Evolutionary conservation across 2,329 filamentous ascomycete genomes (phyloP), one percentile per base, ranked within the genome.

Genomic region (Verticillium alfalfae): DNA sequence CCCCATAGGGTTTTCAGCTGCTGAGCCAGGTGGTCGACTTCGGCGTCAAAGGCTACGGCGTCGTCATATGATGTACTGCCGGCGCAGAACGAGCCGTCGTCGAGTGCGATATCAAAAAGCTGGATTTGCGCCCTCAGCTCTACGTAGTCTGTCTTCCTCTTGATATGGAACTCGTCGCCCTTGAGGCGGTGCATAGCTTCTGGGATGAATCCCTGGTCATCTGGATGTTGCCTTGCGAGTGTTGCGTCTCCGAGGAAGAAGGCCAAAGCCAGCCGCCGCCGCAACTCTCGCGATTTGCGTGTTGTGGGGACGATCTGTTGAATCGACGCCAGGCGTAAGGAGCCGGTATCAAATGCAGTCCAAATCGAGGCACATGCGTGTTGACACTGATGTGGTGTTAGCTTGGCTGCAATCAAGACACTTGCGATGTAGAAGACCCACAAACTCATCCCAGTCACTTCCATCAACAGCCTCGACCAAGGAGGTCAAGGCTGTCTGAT

Each of bases 41-140:
- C 80, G 6, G 76, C 73, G 70, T 97, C 91, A 78, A 94, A 96
- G 3, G 76, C 64, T 56, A 67, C 73, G 72, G 68, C 57, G 72
- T 70, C 56, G 69, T 70, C 45, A 41, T 60, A 57, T 57, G 65
- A 66, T 57, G 76, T 72, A 26, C 69, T 69, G 4, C 73, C 70
- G 4, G 62, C 54, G 67, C 57, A 56, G 72, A 72, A 7, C 15
- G 70, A 70, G 54, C 76, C 91, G 62, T 88, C 85, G 63, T 92
- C 91, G 59, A 97, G 80, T 16, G 86, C 88, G 45, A 92, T 84
- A 69, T 95, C 89, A 5, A 97, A 82, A 22, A 96, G 82, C 3
- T 82, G 76, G 3, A 91, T 79, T 16, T 87, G 80, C 2, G 90
- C 87, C 38, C 82, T 79, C 1, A 97, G 82, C 60, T 88, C 81